These are phyloP conservation scores for Boletellus ananas DNA, from an alignment of 768 basidiomycete genomes.

Conservation along the genomic window DNA sequence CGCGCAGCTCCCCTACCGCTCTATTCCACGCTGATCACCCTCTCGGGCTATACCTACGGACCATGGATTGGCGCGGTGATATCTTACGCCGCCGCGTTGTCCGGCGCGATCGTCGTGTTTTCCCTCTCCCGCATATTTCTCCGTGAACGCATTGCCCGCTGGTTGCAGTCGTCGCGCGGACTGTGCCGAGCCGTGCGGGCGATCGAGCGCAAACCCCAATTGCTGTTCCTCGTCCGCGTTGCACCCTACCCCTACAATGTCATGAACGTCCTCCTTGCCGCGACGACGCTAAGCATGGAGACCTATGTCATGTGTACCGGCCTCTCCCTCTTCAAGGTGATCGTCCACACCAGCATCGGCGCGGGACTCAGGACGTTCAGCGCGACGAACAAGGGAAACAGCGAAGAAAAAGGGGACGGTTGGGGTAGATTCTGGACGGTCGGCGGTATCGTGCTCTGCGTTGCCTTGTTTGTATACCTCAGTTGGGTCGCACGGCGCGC, in stretches of 20 bases:
- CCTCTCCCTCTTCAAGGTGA: slow-evolving; percentile 83
- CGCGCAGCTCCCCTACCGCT: slow-evolving; percentile 78
- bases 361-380: slow-evolving; percentile 79
- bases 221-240: slow-evolving; percentile 87
- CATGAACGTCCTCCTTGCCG: slow-evolving; percentile 91
- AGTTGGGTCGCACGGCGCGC: slow-evolving; percentile 73
- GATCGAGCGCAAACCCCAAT: slow-evolving; percentile 80
- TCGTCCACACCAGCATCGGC: slow-evolving; percentile 87
- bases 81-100: slow-evolving; percentile 82
- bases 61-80: slow-evolving; percentile 80
- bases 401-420: slow-evolving; percentile 38
- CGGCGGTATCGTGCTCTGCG: slow-evolving; percentile 63
- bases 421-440: slow-evolving; percentile 62
- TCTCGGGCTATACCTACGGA: slow-evolving; percentile 90
- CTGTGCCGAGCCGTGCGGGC: slow-evolving; percentile 81
- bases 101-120: slow-evolving; percentile 83
- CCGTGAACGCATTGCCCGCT: slow-evolving; percentile 64
- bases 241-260: slow-evolving; percentile 94
- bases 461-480: slow-evolving; percentile 76
- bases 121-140: slow-evolving; percentile 71
- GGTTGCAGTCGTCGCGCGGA: slow-evolving; percentile 65
- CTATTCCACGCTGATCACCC: slow-evolving; percentile 89
- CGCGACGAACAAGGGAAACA: slow-evolving; percentile 42
- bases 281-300: slow-evolving; percentile 71
- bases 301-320: slow-evolving; percentile 81